Conservation (phyloP, 1,284 basidiomycete species). For the Sanghuangporus baumii region DNA sequence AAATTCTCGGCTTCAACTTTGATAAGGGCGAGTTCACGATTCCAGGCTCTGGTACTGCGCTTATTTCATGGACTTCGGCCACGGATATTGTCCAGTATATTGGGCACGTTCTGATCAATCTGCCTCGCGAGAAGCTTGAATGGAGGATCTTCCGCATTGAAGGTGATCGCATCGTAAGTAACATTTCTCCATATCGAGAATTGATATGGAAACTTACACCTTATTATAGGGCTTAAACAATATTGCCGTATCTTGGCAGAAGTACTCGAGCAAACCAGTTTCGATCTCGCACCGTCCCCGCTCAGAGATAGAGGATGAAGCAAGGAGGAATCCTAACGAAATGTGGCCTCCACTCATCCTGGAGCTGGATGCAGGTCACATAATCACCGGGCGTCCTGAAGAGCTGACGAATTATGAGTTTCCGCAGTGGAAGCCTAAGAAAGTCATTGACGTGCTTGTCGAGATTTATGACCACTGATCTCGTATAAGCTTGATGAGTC, state of each 20-base stretch:
- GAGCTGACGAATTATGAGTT: constrained; percentile 6
- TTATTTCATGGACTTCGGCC: constrained; percentile 28
- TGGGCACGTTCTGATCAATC: constrained; percentile 30
- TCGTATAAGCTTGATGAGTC: too few species aligned
- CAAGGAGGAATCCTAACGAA: constrained; percentile 5
- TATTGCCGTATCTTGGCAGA: not conserved
- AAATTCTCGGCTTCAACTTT: constrained; percentile 21
- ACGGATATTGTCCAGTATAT: constrained; percentile 31
- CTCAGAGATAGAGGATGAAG: not conserved
- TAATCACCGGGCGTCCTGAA: constrained; percentile 2
- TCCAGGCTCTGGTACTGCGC: constrained; percentile 29
- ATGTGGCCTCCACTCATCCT: too few species aligned
- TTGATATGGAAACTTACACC: too few species aligned
- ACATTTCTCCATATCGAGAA: not conserved
- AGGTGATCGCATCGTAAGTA: constrained; percentile 28
- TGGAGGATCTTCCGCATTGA: constrained; percentile 31
- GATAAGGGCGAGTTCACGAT: constrained; percentile 28
- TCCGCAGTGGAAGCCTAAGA: constrained; percentile 13
- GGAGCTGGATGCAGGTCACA: too few species aligned
- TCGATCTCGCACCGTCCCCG: constrained; percentile 3
- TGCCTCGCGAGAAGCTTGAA: constrained; percentile 27
- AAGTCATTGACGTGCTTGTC: too few species aligned
- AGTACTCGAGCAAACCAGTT: not conserved
- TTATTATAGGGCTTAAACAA: not conserved
- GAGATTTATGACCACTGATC: too few species aligned